A percentile compares a stretch with the other conserved stretches of the same genome.
Conservation (phyloP, 2,329 filamentous ascomycete species). For the Raffaelea ambrosiae region DNA sequence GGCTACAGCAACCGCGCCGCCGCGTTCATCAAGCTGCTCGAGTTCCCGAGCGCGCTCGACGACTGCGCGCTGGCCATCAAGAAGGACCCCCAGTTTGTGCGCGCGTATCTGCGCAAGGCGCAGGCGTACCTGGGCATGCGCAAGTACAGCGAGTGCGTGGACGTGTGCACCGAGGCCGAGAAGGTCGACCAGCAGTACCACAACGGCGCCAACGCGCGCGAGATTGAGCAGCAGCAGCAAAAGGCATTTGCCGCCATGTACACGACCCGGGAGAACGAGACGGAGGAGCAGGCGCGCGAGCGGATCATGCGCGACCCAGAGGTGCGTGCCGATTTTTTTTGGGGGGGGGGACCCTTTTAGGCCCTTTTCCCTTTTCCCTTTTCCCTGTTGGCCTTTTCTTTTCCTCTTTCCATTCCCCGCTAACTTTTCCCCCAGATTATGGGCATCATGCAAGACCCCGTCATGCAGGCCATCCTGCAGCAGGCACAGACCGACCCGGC, state of each 20-base stretch:
- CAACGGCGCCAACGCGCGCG: slow-evolving; percentile 69
- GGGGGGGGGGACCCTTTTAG: too few species aligned
- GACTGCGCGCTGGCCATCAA: slow-evolving; percentile 91
- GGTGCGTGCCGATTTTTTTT: slow-evolving; percentile 44
- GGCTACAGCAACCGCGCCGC: slow-evolving; percentile 97
- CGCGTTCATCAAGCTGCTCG: slow-evolving; percentile 92
- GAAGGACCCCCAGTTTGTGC: slow-evolving; percentile 85
- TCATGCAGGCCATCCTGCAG: slow-evolving; percentile 96
- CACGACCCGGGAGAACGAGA: slow-evolving; percentile 83
- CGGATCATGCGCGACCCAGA: slow-evolving; percentile 85
- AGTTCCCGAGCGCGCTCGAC: slow-evolving; percentile 85
- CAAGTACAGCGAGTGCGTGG: slow-evolving; percentile 91
- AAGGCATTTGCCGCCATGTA: slow-evolving; percentile 91
- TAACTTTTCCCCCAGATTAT: slow-evolving; percentile 54
- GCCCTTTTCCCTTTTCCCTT: neutral
- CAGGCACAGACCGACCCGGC: slow-evolving; percentile 91
- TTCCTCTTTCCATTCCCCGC: neutral
- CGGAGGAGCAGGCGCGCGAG: slow-evolving; percentile 90
- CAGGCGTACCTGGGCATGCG: slow-evolving; percentile 96
- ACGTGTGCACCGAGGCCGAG: slow-evolving; percentile 75
- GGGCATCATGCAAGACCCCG: slow-evolving; percentile 83
- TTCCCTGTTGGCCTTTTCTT: neutral
- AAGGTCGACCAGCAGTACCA: slow-evolving; percentile 63
- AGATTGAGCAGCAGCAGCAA: slow-evolving; percentile 90
- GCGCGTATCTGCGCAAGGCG: slow-evolving; percentile 92